Evolutionary conservation across 139 green algal genomes (phyloP).

Genomic region (Astrephomene gubernaculifera): DNA sequence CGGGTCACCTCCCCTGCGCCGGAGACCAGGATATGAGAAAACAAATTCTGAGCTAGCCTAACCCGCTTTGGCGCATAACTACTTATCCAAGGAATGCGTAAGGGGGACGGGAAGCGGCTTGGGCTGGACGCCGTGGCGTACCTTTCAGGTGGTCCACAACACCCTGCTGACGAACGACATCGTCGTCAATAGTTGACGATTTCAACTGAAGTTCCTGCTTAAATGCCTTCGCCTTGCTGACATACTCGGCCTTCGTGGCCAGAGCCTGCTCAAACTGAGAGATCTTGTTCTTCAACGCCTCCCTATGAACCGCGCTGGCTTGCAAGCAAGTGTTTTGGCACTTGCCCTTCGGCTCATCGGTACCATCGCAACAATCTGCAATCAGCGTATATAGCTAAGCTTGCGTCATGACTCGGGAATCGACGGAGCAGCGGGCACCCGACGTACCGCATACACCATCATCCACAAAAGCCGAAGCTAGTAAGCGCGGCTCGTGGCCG

Average conservation of each 20-base stretch:
- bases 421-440: neutral
- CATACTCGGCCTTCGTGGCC: slow-evolving; percentile 49
- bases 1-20: slow-evolving; percentile 13
- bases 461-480: slow-evolving; percentile 92
- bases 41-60: no score
- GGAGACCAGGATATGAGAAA: neutral
- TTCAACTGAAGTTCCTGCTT: slow-evolving; percentile 38
- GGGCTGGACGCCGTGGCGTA: no score
- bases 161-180: slow-evolving; percentile 51
- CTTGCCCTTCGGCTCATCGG: slow-evolving; percentile 78
- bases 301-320: slow-evolving; percentile 62
- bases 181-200: slow-evolving; percentile 49
- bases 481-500: slow-evolving; percentile 67
- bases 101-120: no score
- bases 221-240: slow-evolving; percentile 16
- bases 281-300: slow-evolving; percentile 61
- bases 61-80: no score
- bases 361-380: slow-evolving; percentile 94
- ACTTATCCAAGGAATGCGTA: no score
- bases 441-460: slow-evolving; percentile 92
- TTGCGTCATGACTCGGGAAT: neutral
- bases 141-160: slow-evolving; percentile 44
- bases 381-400: neutral
- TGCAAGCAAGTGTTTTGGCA: slow-evolving; percentile 88
- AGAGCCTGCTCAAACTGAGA: slow-evolving; percentile 57